Percentiles rank a stretch among this genome's conserved stretches.
These are phyloP conservation scores for Pythium folliculosum DNA, from an alignment of 352 stramenopile species.

Conservation along the genomic window DNA sequence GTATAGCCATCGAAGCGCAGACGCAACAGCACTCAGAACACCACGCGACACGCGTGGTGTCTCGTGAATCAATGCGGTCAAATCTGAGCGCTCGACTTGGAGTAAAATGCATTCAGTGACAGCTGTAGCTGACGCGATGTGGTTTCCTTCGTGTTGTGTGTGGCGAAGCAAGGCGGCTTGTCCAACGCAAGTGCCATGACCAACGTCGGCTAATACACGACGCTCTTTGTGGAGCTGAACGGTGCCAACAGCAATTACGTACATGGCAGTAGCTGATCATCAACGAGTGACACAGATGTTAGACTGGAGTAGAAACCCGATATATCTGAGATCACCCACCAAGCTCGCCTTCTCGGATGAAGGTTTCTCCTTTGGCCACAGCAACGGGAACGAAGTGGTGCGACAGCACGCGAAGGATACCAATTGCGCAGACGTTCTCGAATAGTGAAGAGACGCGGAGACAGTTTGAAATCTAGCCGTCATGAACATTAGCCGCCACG, in stretches of 20 bases:
- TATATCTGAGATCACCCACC: slow-evolving; percentile 34
- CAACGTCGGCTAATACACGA: slow-evolving; percentile 61
- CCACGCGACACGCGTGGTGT: slow-evolving; percentile 69
- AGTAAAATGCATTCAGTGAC: slow-evolving; percentile 67
- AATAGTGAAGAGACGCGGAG: slow-evolving; percentile 80
- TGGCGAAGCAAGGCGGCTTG: slow-evolving; percentile 73
- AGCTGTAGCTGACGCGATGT: slow-evolving; percentile 77
- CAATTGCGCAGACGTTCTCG: slow-evolving; percentile 77
- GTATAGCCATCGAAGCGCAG: slow-evolving; percentile 72
- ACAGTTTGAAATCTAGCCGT: slow-evolving; percentile 71
- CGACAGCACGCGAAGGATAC: slow-evolving; percentile 76
- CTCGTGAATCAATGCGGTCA: slow-evolving; percentile 76
- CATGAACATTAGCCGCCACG: background rate
- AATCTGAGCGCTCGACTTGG: slow-evolving; percentile 64
- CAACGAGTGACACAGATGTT: background rate
- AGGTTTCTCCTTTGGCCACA: slow-evolving; percentile 52
- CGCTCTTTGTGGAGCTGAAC: slow-evolving; percentile 82
- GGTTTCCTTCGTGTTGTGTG: slow-evolving; percentile 60
- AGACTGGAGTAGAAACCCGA: background rate
- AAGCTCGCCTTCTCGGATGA: slow-evolving; percentile 63
- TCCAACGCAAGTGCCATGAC: slow-evolving; percentile 73
- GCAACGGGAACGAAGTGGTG: slow-evolving; percentile 71
- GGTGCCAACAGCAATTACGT: slow-evolving; percentile 63
- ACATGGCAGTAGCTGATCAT: slow-evolving; percentile 70
- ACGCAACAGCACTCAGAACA: slow-evolving; percentile 80